phyloP scores from a whole-genome alignment of 2,329 filamentous ascomycete genomes.

The Beauveria brongniartii region DNA sequence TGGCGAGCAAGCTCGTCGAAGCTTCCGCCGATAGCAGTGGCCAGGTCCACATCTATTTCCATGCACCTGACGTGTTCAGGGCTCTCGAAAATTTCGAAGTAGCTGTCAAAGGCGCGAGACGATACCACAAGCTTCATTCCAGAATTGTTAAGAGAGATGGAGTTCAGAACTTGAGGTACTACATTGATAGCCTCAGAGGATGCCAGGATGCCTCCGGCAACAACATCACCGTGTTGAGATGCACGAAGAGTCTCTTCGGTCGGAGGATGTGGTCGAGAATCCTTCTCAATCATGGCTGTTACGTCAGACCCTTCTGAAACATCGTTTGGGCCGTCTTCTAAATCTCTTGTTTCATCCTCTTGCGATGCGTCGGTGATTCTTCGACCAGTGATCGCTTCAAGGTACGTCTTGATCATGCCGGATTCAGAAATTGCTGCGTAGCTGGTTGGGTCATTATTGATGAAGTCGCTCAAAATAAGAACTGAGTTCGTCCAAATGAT shows the following conservation, averaged over 20 bases:
- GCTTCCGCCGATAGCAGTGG: conserved; percentile 66
- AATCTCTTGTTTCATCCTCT: neutral
- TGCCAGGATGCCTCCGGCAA: conserved; percentile 71
- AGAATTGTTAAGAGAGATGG: conserved; percentile 82
- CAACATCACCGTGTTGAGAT: conserved; percentile 29
- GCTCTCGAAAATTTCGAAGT: conserved; percentile 95
- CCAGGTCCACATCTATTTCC: conserved; percentile 61
- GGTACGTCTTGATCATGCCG: conserved; percentile 75
- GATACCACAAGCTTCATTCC: conserved; percentile 83
- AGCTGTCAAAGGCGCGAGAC: conserved; percentile 75
- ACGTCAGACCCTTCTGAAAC: conserved; percentile 32
- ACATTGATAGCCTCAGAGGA: conserved; percentile 81
- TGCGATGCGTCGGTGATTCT: conserved; percentile 25
- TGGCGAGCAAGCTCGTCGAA: conserved; percentile 95
- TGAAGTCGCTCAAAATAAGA: conserved; percentile 87
- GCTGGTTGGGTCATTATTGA: conserved; percentile 97
- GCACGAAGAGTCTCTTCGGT: conserved; percentile 40
- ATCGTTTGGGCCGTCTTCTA: conserved; percentile 27
- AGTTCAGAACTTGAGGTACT: conserved; percentile 81
- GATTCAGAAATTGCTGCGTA: conserved; percentile 94
- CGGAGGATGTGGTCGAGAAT: conserved; percentile 44
- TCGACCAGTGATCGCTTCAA: conserved; percentile 67
- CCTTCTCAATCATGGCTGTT: conserved; percentile 26
- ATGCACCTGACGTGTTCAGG: conserved; percentile 80
- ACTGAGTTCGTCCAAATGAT: conserved; percentile 94